These are phyloP conservation scores for Xylariaceae sp. DNA, from an alignment of 2,329 filamentous ascomycete genomes.

Conservation along the genomic window DNA sequence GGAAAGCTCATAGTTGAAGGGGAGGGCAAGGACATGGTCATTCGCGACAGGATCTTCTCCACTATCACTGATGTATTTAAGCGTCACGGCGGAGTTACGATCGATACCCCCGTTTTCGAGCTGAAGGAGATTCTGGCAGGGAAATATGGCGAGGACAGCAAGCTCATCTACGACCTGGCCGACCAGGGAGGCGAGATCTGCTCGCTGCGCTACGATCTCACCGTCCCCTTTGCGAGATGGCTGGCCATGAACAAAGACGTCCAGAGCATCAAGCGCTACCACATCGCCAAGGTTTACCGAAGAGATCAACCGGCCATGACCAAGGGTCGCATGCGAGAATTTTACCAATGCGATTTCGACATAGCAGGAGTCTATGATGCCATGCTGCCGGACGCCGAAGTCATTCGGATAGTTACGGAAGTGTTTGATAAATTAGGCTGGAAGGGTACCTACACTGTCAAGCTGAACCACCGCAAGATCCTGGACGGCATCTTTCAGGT, in stretches of 20 bases:
- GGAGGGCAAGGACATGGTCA: slow-evolving; percentile 76
- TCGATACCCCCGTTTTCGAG: slow-evolving; percentile 76
- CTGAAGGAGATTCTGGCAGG: slow-evolving; percentile 74
- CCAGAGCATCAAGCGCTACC: slow-evolving; percentile 74
- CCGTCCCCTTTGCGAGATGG: slow-evolving; percentile 77
- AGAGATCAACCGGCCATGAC: slow-evolving; percentile 78
- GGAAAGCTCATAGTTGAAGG: slow-evolving; percentile 43
- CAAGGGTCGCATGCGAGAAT: slow-evolving; percentile 77
- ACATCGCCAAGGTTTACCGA: slow-evolving; percentile 79
- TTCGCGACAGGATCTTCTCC: slow-evolving; percentile 77
- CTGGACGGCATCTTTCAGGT: slow-evolving; percentile 77
- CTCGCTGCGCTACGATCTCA: slow-evolving; percentile 80
- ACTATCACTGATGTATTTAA: slow-evolving; percentile 50
- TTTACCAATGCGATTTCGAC: slow-evolving; percentile 82
- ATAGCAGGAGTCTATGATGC: slow-evolving; percentile 73
- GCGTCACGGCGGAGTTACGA: slow-evolving; percentile 68
- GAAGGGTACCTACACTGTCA: slow-evolving; percentile 71
- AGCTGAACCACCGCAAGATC: slow-evolving; percentile 80
- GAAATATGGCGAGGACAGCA: slow-evolving; percentile 46
- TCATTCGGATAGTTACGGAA: slow-evolving; percentile 70
- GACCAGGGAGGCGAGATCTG: slow-evolving; percentile 84
- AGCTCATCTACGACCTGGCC: slow-evolving; percentile 77
- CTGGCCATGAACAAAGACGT: slow-evolving; percentile 73
- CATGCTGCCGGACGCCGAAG: slow-evolving; percentile 77
- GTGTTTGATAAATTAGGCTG: slow-evolving; percentile 73